Conservation (phyloP, 768 basidiomycete genomes). For the Suillus bovinus region DNA sequence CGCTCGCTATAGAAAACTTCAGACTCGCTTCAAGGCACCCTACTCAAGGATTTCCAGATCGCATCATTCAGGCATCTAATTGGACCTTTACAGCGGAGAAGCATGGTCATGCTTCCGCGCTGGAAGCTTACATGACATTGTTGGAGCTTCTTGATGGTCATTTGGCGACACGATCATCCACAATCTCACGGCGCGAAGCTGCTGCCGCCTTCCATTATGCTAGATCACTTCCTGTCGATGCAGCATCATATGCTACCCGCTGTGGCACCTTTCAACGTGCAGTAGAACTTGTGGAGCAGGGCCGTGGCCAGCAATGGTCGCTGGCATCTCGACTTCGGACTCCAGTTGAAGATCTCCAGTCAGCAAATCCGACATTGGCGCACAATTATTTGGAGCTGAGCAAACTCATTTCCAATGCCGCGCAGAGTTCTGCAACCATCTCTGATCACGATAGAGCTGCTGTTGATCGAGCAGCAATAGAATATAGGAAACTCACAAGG, state of each 20-base stretch:
- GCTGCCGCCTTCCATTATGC: neutral
- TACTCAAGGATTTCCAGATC: too few relatives aligned
- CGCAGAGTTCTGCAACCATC: neutral
- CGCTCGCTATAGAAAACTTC: too few relatives aligned
- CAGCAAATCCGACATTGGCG: neutral
- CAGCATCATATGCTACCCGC: slow-evolving; percentile 17
- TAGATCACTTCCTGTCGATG: neutral
- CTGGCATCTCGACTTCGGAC: slow-evolving; percentile 25
- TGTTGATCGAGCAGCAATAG: neutral
- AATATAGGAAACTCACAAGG: neutral
- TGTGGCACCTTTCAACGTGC: slow-evolving; percentile 11
- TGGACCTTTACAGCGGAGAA: too few relatives aligned
- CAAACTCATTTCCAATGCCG: neutral
- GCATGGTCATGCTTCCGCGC: too few relatives aligned
- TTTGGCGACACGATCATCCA: neutral
- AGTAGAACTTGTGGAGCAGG: slow-evolving; percentile 27
- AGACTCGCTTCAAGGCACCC: too few relatives aligned
- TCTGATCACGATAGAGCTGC: neutral
- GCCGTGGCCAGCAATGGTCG: slow-evolving; percentile 24
- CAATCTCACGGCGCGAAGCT: neutral
- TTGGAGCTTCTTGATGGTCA: neutral
- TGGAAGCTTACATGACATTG: too few relatives aligned
- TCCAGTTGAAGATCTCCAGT: slow-evolving; percentile 8
- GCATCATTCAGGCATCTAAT: too few relatives aligned
- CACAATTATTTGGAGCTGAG: neutral